These are phyloP conservation scores for Talaromyces thailandensis DNA, from an alignment of 495 filamentous ascomycete genomes.

Conservation along the genomic window DNA sequence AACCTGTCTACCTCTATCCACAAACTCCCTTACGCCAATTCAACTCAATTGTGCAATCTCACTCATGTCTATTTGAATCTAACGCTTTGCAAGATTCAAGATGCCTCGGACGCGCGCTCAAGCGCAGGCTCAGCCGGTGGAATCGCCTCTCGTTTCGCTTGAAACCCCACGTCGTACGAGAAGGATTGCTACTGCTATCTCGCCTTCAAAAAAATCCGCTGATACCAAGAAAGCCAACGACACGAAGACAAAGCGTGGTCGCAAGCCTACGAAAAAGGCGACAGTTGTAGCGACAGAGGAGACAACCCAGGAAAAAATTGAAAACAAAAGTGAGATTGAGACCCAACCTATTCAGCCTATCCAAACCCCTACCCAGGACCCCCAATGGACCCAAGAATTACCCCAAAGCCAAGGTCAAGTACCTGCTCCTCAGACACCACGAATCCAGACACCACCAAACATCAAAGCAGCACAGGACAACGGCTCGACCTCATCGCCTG, in stretches of 20 bases:
- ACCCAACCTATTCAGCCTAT: background rate
- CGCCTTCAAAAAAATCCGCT: background rate
- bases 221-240: background rate
- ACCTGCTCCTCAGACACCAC: background rate
- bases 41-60: background rate
- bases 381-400: background rate
- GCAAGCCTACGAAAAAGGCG: background rate
- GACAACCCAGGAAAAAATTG: background rate
- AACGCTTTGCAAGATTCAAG: background rate
- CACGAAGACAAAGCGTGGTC: background rate
- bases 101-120: conserved; percentile 5
- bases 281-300: background rate
- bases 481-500: background rate
- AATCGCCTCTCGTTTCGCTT: conserved; percentile 2
- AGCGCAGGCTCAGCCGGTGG: background rate
- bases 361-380: background rate
- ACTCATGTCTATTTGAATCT: background rate
- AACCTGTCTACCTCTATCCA: background rate
- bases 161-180: background rate
- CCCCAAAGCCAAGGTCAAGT: background rate
- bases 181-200: background rate
- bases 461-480: background rate
- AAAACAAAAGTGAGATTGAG: background rate
- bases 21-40: background rate
- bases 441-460: background rate